These are phyloP conservation scores for Stachybotrys echinatus DNA, from an alignment of 2,329 filamentous ascomycete genomes.

Conservation along the genomic window DNA sequence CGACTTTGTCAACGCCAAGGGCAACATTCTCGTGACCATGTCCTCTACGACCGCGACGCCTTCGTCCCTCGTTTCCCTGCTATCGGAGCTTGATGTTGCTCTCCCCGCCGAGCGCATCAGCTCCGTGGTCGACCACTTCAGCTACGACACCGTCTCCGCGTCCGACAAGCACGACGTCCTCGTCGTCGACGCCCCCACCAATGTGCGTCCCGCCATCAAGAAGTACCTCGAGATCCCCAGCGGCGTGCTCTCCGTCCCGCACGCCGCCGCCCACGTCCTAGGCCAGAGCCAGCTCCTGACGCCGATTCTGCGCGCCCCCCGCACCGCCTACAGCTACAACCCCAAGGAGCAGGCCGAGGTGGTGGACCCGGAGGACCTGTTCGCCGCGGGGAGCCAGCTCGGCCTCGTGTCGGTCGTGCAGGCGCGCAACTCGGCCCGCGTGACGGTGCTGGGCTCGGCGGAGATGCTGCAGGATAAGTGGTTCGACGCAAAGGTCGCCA, in stretches of 20 bases:
- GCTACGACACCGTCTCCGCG: conserved; percentile 74
- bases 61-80: conserved; percentile 68
- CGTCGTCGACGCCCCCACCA: conserved; percentile 63
- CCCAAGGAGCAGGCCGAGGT: conserved; percentile 73
- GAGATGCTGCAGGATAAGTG: conserved; percentile 86
- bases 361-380: conserved; percentile 68
- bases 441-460: conserved; percentile 78
- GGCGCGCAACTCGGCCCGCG: conserved; percentile 86
- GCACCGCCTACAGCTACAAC: conserved; percentile 90
- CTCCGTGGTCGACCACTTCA: conserved; percentile 91
- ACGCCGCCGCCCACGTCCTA: conserved; percentile 73
- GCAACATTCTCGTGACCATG: conserved; percentile 85
- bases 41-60: conserved; percentile 67
- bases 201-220: conserved; percentile 63
- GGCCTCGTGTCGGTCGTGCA: conserved; percentile 81
- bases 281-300: conserved; percentile 73
- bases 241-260: conserved; percentile 72
- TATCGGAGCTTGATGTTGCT: conserved; percentile 82
- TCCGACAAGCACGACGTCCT: conserved; percentile 84
- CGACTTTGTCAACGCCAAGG: conserved; percentile 85
- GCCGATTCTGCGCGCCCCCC: conserved; percentile 75
- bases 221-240: conserved; percentile 62
- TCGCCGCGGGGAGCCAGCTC: conserved; percentile 79
- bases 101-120: conserved; percentile 82
- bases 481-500: conserved; percentile 76